Conservation (phyloP, 306 rosid species). For the Castanea mollissima region DNA sequence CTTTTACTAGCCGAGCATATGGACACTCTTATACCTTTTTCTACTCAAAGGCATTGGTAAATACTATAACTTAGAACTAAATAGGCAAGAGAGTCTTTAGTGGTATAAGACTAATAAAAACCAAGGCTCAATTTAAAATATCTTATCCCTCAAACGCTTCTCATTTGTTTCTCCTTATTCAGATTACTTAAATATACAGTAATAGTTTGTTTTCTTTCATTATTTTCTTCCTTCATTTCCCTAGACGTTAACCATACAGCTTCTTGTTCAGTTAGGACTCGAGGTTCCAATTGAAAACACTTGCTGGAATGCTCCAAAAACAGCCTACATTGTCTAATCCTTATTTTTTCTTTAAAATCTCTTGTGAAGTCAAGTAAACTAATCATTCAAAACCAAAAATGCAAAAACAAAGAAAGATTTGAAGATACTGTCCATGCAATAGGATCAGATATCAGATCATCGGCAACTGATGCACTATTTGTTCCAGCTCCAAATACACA, state of each 20-base stretch:
- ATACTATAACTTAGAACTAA: no score
- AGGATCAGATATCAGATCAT: background rate
- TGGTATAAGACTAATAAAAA: no score
- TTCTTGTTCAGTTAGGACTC: background rate
- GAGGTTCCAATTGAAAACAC: background rate
- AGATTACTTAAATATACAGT: no score
- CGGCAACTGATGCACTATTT: background rate
- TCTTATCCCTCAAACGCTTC: no score
- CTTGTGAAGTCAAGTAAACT: constrained; percentile 4
- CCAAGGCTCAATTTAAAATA: no score
- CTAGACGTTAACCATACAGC: background rate
- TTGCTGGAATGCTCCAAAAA: background rate
- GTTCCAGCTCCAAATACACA: background rate
- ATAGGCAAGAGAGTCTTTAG: no score
- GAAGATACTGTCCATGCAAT: background rate
- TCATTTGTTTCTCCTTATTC: no score
- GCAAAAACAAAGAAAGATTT: background rate
- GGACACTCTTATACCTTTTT: no score
- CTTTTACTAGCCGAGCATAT: no score
- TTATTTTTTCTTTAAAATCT: background rate
- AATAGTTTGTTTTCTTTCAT: no score
- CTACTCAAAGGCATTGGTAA: no score
- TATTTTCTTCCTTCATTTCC: background rate
- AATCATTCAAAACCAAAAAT: background rate
- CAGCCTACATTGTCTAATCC: background rate